Evolutionary conservation across 164 flowering plant species (phyloP), one percentile per base, ranked within the genome.

Genomic region (Berberis thunbergii): DNA sequence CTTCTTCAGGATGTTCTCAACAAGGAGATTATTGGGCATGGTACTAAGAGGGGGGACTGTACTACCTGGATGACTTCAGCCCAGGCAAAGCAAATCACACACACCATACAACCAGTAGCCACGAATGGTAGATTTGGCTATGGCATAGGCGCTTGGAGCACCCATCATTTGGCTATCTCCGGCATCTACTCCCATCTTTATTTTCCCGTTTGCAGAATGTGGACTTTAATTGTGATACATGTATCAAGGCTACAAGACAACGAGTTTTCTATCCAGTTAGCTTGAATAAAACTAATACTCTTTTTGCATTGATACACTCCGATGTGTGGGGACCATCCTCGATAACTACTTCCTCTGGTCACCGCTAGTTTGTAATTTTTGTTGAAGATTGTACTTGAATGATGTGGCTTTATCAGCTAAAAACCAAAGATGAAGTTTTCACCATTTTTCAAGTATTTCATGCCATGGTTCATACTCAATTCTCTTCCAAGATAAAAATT

Each of bases 231-330:
- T 52, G 61, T 59, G 61, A 59, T 2, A 59, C 48, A 2, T 59
- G 61, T 44, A 10, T 41, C 7, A 3, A 10, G 59, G 66, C 66
- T n/a, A 64, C 54, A 26, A 64, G 66, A 39, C 66, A 54, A 1
- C 4, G 50, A 40, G 58, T 64, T 44, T 44, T 50, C 4, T 59
- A 59, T 41, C 13, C 48, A 41, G 7, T 12, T 3, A 59, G 61
- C 13, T 43, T 59, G 46, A 60, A 44, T 60, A 60, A 45, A 44
- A 44, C 10, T 12, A 2, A 44, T 12, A 10, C 10, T 44, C 49
- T 8, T 4, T 60, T 60, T 45, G 40, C 50, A 41, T 43, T 44
- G 9, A 45, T 60, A 3, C 62, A 60, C 44, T 60, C 50, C 7
- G 62, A 60, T 60, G 62, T 60, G 13, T 60, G 41, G 62, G 62